Base-by-base conservation (phyloP, 2,329 filamentous ascomycete genomes). In the Nemania sp. region DNA sequence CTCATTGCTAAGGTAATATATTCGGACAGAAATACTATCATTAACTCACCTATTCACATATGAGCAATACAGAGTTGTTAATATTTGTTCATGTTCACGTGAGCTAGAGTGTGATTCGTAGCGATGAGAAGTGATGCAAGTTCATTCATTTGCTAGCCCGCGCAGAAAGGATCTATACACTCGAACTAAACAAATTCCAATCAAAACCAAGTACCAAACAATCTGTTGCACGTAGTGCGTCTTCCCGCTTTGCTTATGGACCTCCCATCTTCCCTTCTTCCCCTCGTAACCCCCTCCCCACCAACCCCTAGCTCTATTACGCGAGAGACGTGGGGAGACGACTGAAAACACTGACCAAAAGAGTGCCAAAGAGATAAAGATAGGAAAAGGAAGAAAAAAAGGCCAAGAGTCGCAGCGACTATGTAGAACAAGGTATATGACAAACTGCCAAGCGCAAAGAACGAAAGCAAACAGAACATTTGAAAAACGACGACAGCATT, bases 391-490 rank as follows among this genome's bases (percentile, higher is more conserved):
- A 43, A 68, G 62, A 43, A 57, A 60, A 64, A 73, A 32, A 43
- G 70, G 63, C 57, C 70, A 63, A 52, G 64, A 49, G 41, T 20
- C 35, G 63, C 38, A 59, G 58, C 55, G 27, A 72, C 63, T 85
- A 85, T 85, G 85, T 87, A 82, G 84, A 87, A 87, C 85, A 87
- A 87, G 85, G 86, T 87, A 87, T 87, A 83, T 84, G 83, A 81
- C 77, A 57, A 47, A 45, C 13, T 43, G 80, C 76, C 74, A 71
- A 72, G 65, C 62, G 72, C 55, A 62, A 73, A 53, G 32, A 32
- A 47, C 55, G 18, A 52, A 70, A 73, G 38, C 24, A 68, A 71
- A 43, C 24, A 38, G 11, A 49, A n/a, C 2, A 74, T 65, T 47
- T 1, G 8, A 67, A 75, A 70, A 72, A 76, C 70, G 71, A 76